Conservation (phyloP, 2,329 filamentous ascomycete genomes). For the Paecilomyces sp. region DNA sequence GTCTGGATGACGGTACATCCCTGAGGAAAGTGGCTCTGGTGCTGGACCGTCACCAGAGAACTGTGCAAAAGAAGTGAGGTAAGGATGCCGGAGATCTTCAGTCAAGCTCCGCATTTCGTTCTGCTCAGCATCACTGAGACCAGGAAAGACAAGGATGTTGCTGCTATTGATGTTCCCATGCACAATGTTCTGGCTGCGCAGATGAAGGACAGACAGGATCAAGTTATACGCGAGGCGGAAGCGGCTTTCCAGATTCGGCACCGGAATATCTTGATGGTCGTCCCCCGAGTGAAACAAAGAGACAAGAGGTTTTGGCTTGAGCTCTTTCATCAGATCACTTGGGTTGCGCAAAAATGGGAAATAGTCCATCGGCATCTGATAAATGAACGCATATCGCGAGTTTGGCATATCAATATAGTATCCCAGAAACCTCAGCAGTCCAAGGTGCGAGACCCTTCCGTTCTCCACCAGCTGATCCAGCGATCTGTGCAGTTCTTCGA, state of each 20-base stretch:
- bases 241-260: conserved; percentile 55
- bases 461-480: conserved; percentile 36
- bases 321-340: conserved; percentile 26
- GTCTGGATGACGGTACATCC: conserved; percentile 56
- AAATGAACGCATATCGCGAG: conserved; percentile 54
- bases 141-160: conserved; percentile 53
- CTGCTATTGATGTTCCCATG: conserved; percentile 61
- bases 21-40: conserved; percentile 40
- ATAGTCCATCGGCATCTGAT: conserved; percentile 48
- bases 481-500: conserved; percentile 30
- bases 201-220: conserved; percentile 48
- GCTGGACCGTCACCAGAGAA: conserved; percentile 47
- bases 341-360: conserved; percentile 37
- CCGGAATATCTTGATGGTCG: conserved; percentile 31
- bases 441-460: conserved; percentile 33
- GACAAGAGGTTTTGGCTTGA: conserved; percentile 34
- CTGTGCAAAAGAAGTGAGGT: conserved; percentile 53
- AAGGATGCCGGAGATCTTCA: conserved; percentile 47
- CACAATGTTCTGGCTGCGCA: conserved; percentile 50
- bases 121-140: conserved; percentile 22
- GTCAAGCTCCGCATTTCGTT: conserved; percentile 27
- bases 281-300: conserved; percentile 36
- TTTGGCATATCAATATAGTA: conserved; percentile 52
- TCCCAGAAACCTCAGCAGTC: conserved; percentile 37
- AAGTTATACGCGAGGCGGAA: conserved; percentile 56